Evolutionary conservation across 2,329 filamentous ascomycete species (phyloP), one percentile per base, ranked within the genome.

Genomic region (Didymella glomerata): DNA sequence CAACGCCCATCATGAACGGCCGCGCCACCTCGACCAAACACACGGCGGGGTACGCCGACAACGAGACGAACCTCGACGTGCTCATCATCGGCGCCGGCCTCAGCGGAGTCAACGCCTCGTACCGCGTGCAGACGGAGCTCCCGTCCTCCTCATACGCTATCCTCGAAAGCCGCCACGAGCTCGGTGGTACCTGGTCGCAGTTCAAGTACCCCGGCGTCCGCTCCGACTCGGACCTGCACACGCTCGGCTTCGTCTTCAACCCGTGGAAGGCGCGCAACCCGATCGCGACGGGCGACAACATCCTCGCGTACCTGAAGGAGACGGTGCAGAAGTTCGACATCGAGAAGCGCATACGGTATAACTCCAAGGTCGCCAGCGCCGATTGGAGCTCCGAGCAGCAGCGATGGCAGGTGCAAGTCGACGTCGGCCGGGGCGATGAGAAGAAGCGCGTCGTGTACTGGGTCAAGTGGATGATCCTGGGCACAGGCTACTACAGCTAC

Each of bases 111-210:
- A 92, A 92, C 66, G 82, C 87, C 13, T 90, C 85, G 14, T 92
- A 93, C 69, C 86, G 88, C n/a, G 66, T 92, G 1, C 86, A 91
- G 66, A 80, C 81, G 1, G 75, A 83, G 25, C 77, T 88, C 1
- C 87, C 88, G 0, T 71, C 80, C 42, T 77, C 82, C 38, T 84
- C 76, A 2, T 93, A 90, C 70, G 81, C 84, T 13, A 85, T 94
- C 25, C 82, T 93, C 16, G 91, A 94, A 74, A 83, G 82, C 1
- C 86, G 91, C 32, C 79, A 83, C 48, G 78, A 81, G 25, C 80
- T 93, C 6, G 91, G 91, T 1, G 91, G 91, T 1, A 94, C 91
- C 0, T 93, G 91, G 91, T 87, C 90, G 68, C 78, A 93, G 2
- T 94, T 92, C 79, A 85, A 83, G 40, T 94, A 92, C 66, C 90